Evolutionary conservation across 208 protist species (phyloP), one percentile per base, ranked within the genome.

Genomic region (Balamuthia mandrillaris): DNA sequence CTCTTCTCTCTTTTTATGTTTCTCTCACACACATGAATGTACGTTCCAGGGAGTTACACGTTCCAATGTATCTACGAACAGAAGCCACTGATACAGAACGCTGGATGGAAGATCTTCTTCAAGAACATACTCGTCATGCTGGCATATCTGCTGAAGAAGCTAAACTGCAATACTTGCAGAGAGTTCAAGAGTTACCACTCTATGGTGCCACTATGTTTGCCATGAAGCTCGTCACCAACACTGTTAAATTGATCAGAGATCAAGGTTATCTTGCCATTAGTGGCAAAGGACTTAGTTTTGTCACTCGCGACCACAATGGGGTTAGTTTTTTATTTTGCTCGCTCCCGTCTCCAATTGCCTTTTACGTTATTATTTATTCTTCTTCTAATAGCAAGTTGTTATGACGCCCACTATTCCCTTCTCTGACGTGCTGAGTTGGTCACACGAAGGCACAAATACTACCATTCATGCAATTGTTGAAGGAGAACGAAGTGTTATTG

Each of bases 141-240:
- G n/a, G n/a, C n/a, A n/a, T n/a, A n/a, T n/a, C 18, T 18, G 27
- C 54, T 5, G 0, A 24, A 12, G n/a, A 81, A 41, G 74, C 47
- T 18, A 81, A 35, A 51, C 14, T 81, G 49, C 37, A 81, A 12
- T 81, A 81, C 52, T 35, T 81, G 35, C 6, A 81, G 51, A 81
- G n/a, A 29, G 74, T 61, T 7, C 29, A 24, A 3, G 29, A 81
- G 52, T n/a, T 81, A 33, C 52, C 74, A 37, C 74, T 81, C 35
- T 81, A 81, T 21, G 74, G 74, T 24, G 74, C 74, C 3, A 51
- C 74, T 14, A 33, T 81, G 35, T 81, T 81, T 24, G 74, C 74
- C 47, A 81, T 81, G 74, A 51, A 81, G 74, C 52, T 81, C 29
- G 33, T 63, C 21, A 81, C 56, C 49, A 81, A 81, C 52, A 63